Conservation (phyloP, 228 moss, liverwort and hornwort species). For the Sphagnum fallax region DNA sequence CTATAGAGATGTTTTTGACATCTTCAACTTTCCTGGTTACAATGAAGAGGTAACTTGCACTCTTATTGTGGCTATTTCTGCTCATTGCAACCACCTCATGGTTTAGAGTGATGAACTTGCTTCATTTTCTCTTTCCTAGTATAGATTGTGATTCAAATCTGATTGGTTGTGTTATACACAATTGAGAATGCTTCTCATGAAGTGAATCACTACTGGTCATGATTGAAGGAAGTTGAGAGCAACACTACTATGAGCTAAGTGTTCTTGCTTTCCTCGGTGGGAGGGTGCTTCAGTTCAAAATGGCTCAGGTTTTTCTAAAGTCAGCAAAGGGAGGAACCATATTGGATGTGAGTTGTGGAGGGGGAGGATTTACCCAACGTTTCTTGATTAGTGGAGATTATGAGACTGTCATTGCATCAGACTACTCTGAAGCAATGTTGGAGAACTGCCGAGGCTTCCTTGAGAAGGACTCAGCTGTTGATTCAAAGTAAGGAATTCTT, state of each 20-base stretch:
- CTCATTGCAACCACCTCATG: not conserved
- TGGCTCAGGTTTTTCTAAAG: constrained; percentile 24
- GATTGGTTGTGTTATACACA: not conserved
- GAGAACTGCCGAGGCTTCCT: constrained; percentile 34
- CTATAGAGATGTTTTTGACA: constrained; percentile 19
- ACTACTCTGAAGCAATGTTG: constrained; percentile 32
- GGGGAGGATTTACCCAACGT: constrained; percentile 30
- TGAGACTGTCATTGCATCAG: constrained; percentile 25
- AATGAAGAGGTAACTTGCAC: constrained; percentile 29
- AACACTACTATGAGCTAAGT: not conserved
- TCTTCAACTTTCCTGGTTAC: constrained; percentile 21
- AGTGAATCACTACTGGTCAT: too few species aligned
- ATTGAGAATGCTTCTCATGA: too few species aligned
- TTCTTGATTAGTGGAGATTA: constrained; percentile 19
- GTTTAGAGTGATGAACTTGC: not conserved
- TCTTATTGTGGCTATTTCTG: not conserved
- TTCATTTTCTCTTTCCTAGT: not conserved
- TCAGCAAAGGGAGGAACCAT: constrained; percentile 21
- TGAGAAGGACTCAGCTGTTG: constrained; percentile 14
- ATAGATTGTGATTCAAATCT: not conserved
- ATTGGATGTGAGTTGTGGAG: constrained; percentile 40
- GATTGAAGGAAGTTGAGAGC: too few species aligned
- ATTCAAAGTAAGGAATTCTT: constrained; percentile 16
- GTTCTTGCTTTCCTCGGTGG: not conserved
- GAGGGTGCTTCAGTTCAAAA: constrained; percentile 17